Evolutionary conservation across 2,329 filamentous ascomycete genomes (phyloP), one percentile per base, ranked within the genome.

Genomic region (Fusarium xyrophilum): DNA sequence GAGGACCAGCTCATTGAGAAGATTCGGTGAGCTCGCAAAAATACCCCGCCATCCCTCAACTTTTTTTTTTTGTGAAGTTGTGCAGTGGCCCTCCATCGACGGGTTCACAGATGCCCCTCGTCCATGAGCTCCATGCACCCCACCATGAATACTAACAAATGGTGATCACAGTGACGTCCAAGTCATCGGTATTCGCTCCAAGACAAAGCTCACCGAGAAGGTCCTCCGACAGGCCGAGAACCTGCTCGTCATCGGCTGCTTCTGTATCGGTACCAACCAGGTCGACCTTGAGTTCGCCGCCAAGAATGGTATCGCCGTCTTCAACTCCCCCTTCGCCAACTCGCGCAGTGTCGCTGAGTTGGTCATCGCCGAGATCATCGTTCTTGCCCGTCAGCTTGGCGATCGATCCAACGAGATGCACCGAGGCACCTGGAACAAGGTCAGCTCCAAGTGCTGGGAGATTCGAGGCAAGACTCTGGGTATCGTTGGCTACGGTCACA

Each of bases 281-380:
- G 93, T 97, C 70, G 91, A 97, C 78, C 88, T 97, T 63, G 87
- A 93, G 65, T 95, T 89, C 76, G 93, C 93, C 32, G 93, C 93
- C 48, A 85, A 86, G 72, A 88, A 92, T 76, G 93, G 96, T 71
- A 97, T 98, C 78, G 93, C 94, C 36, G 96, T 99, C 69, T 99
- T 99, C 88, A 99, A 99, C 83, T 98, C 96, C 46, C 96, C 96
- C 3, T 99, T 99, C 82, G 94, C 92, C 82, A 99, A 99, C 82
- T 98, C 95, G 12, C 91, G 96, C 78, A 97, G 93, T 78, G 96
- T 99, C 53, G 96, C 96, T 59, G 96, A 99, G 83, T 85, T 98
- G 59, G 93, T 98, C 73, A 97, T 99, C 77, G 91, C 85, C 56
- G 95, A 97, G 81, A 94, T 99, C 76, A 97, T 99, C 75, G 84